Conservation (phyloP, 345 rosid genomes). For the Lepidium sativum region DNA sequence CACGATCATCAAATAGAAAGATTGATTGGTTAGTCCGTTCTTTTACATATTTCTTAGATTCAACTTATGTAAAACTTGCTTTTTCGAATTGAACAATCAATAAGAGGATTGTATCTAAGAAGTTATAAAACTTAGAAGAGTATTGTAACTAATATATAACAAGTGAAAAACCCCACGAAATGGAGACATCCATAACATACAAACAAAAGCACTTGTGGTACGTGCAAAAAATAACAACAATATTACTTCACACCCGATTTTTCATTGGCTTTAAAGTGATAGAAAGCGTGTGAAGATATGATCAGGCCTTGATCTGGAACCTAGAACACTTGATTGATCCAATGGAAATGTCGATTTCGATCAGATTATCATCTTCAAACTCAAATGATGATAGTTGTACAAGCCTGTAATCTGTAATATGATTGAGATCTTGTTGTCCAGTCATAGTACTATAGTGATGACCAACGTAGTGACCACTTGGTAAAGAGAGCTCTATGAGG, state of each 20-base stretch:
- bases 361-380: constrained; percentile 76
- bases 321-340: constrained; percentile 76
- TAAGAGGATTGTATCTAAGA: not conserved
- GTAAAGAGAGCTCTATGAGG: constrained; percentile 65
- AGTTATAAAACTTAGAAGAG: not conserved
- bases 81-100: too few relatives aligned
- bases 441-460: constrained; percentile 1
- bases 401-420: constrained; percentile 26
- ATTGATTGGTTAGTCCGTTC: too few relatives aligned
- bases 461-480: constrained; percentile 49
- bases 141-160: not conserved
- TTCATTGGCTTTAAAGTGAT: not conserved
- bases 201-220: not conserved
- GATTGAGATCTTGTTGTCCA: constrained; percentile 4
- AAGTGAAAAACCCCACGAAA: constrained; percentile 1
- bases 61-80: too few relatives aligned
- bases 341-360: constrained; percentile 74
- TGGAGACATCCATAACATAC: not conserved
- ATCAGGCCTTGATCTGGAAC: constrained; percentile 55
- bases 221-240: constrained; percentile 10
- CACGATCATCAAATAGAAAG: too few relatives aligned
- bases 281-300: not conserved
- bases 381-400: constrained; percentile 46
- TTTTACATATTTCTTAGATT: too few relatives aligned
- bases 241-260: not conserved